Conservation (phyloP, 176 grass and related monocot species). For the Alloteropsis semialata region DNA sequence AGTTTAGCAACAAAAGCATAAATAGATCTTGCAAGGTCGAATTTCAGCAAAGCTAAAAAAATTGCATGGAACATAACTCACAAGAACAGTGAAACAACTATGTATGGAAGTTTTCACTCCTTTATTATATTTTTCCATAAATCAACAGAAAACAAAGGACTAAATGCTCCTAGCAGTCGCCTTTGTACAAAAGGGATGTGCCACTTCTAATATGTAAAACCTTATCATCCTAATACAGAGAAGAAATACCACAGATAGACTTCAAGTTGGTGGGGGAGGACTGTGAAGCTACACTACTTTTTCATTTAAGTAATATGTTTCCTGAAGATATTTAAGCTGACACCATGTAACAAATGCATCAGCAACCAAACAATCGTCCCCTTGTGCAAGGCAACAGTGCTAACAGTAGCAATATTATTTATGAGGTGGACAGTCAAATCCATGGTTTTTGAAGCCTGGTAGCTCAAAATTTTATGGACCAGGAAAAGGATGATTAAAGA, state of each 20-base stretch:
- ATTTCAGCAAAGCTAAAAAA: neutral
- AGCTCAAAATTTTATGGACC: neutral
- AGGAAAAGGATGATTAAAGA: neutral
- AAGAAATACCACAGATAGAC: slow-evolving; percentile 1
- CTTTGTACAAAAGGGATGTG: neutral
- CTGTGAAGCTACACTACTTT: neutral
- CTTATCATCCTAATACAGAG: neutral
- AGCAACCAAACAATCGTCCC: neutral
- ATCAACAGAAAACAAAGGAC: neutral
- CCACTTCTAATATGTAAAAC: neutral
- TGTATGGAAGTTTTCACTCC: neutral
- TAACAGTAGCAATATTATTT: neutral
- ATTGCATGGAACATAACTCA: neutral
- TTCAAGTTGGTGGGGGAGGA: neutral
- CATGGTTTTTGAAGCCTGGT: neutral
- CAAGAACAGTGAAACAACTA: neutral
- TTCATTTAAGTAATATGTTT: neutral
- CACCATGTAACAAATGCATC: neutral
- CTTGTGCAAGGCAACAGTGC: neutral
- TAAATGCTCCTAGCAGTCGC: neutral
- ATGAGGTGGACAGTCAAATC: slow-evolving; percentile 4
- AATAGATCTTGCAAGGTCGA: neutral
- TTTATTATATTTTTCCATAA: neutral
- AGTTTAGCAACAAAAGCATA: slow-evolving; percentile 6
- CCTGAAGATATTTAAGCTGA: neutral